Evolutionary conservation across 305 asterid species (phyloP), one percentile per base, ranked within the genome.

Genomic region (Solanum chacoense): DNA sequence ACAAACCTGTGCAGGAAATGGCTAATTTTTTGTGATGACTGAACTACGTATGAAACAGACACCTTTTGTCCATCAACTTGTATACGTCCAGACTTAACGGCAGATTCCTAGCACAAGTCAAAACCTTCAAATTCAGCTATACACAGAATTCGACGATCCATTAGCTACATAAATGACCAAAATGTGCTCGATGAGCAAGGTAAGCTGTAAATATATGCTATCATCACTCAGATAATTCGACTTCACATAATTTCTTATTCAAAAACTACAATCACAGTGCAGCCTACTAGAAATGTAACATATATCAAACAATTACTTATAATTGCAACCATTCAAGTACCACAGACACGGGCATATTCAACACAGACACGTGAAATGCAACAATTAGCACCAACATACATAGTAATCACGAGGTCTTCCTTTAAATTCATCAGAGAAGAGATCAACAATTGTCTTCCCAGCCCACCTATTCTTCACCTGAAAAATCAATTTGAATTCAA

Each of bases 381-480:
- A 59, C 69, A 75, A 50, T 45, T 45, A 32, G 73, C 45, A 76
- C 37, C 72, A 36, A 87, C 96, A 45, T 92, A 97, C 99, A 93
- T 97, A 97, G 87, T 97, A 97, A 89, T 96, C 98, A 9, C 95
- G 98, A 85, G 92, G 84, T 50, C 99, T 93, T 71, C 99, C 99
- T 91, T 93, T 96, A 86, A 97, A 97, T 87, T 97, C 99, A 78
- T 97, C 98, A 11, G 98, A 69, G 88, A 97, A 97, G 87, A 97
- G 94, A 93, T 96, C 99, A 26, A 96, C 98, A 90, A 97, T 92
- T 18, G 95, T 96, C 94, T 96, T 96, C 91, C 97, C 98, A 7
- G 94, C 95, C 99, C 99, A 96, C 85, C 99, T 90, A 86, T 92
- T 91, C 91, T 97, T 97, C n/a, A 94, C 99, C 99, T 97, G 94